A percentile compares a stretch with the other conserved stretches of the same genome.
Evolutionary conservation across 805 yeast genomes (phyloP).

Genomic region (Candida ortonii): DNA sequence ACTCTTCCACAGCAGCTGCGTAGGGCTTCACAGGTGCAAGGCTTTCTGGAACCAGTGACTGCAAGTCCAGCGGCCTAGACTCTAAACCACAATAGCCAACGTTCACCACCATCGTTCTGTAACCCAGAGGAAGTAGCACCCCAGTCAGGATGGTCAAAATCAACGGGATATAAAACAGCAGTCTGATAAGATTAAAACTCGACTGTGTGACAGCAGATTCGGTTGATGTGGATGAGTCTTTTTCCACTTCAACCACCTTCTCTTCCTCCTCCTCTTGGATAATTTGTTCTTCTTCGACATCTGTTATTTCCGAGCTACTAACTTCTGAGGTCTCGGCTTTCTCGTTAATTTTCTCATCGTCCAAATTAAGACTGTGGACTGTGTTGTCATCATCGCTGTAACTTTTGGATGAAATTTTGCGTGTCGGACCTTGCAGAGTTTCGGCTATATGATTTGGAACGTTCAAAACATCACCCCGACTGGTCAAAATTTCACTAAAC

Average conservation of each 20-base stretch:
- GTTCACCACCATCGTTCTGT: constrained; percentile 57
- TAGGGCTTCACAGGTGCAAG: constrained; percentile 19
- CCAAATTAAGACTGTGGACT: constrained; percentile 8
- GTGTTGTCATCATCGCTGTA: constrained; percentile 23
- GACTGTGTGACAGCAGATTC: constrained; percentile 1
- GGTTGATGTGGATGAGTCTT: constrained; percentile 7
- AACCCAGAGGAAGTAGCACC: constrained; percentile 41
- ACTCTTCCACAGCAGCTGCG: constrained; percentile 39
- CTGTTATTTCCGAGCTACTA: no score
- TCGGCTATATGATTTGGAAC: constrained; percentile 5
- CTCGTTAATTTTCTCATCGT: constrained; percentile 22
- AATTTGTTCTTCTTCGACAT: constrained; percentile 6
- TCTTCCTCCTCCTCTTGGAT: constrained; percentile 1
- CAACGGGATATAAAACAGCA: constrained; percentile 16
- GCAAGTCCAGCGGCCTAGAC: constrained; percentile 26
- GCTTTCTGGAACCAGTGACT: constrained; percentile 19
- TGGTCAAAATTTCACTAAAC: no score
- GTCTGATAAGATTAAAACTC: no score
- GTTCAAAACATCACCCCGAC: no score
- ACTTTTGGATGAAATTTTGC: constrained; percentile 17
- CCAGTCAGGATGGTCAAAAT: constrained; percentile 41
- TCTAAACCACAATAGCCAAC: constrained; percentile 77
- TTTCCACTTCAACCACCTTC: constrained; percentile 17
- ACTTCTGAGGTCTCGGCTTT: constrained; percentile 13
- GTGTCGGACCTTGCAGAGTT: constrained; percentile 23